Evolutionary conservation across 1,284 basidiomycete genomes (phyloP).

Genomic region (Cystobasidium pallidum): DNA sequence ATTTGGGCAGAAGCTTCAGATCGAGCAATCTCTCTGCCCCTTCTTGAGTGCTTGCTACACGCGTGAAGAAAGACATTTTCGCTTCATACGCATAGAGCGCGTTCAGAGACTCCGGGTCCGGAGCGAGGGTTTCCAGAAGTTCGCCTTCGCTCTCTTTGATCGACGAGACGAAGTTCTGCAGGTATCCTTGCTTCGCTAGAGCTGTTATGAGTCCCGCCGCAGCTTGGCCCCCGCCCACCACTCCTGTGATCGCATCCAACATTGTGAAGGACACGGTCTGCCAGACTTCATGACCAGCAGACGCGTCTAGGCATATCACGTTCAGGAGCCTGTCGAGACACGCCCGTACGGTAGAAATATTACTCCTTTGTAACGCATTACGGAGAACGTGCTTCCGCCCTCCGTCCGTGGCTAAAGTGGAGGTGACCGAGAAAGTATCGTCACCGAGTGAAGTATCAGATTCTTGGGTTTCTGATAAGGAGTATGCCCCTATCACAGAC

Average conservation of each 20-base stretch:
- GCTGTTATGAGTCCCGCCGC: slow-evolving; percentile 59
- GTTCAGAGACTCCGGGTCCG: slow-evolving; percentile 89
- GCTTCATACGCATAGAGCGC: slow-evolving; percentile 93
- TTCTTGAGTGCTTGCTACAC: slow-evolving; percentile 75
- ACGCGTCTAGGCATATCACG: slow-evolving; percentile 83
- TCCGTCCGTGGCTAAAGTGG: slow-evolving; percentile 49
- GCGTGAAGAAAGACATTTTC: slow-evolving; percentile 83
- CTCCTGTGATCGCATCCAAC: slow-evolving; percentile 69
- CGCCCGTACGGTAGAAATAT: slow-evolving; percentile 47
- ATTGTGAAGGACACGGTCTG: slow-evolving; percentile 89
- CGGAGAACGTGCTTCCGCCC: slow-evolving; percentile 46
- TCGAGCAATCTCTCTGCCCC: slow-evolving; percentile 87
- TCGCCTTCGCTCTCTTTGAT: slow-evolving; percentile 79
- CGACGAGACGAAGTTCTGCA: slow-evolving; percentile 79
- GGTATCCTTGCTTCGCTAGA: slow-evolving; percentile 74
- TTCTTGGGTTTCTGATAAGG: slow-evolving; percentile 28
- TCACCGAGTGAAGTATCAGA: slow-evolving; percentile 8
- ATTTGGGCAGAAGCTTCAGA: slow-evolving; percentile 72
- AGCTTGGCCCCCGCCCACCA: slow-evolving; percentile 57
- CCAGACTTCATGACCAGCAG: slow-evolving; percentile 94
- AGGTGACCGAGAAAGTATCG: slow-evolving; percentile 48
- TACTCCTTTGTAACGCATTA: slow-evolving; percentile 50
- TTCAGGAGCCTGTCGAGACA: slow-evolving; percentile 71
- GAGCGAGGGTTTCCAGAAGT: slow-evolving; percentile 78
- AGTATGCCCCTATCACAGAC: slow-evolving; percentile 42